Evolutionary conservation across 208 protist genomes (phyloP), one percentile per base, ranked within the genome.

Genomic region (Crithidia acanthocephali): DNA sequence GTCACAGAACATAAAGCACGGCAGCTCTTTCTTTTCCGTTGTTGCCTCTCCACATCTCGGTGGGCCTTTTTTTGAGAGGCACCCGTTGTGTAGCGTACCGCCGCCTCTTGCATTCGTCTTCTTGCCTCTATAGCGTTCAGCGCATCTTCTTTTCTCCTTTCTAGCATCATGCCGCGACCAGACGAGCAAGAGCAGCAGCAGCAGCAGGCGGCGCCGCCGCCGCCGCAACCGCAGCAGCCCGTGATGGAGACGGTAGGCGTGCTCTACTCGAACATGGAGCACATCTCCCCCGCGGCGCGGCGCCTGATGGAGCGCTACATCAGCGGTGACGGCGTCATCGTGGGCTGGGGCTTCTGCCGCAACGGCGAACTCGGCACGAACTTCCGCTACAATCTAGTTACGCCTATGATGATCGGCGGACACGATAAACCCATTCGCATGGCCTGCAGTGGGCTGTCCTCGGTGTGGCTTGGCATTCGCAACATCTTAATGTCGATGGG

Each of bases 401-500:
- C 86, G n/a, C 90, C 90, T 0, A 70, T 92, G 42, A 86, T 95
- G 75, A 85, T 95, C 68, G 78, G 86, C 32, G 86, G 86, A 1
- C 77, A 76, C 50, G 87, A 92, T 63, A 95, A 95, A 63, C 80
- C 85, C 20, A 66, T 95, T 20, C 82, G 85, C 22, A 88, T 91
- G 58, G 86, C 80, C 16, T 95, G 90, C 77, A 75, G 78, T 28
- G 79, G 74, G 35, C 72, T 88, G 10, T 86, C 86, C 1, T 92
- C 90, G 8, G 74, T 88, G 1, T 92, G 86, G 84, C 81, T 93
- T 0, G 86, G 86, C 20, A 65, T 81, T 42, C 85, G 73, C 33
- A 86, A 81, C 60, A 73, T 83, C n/a, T 53, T 92, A 30, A 77
- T 87, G 69, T 86, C 84, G 28, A 92, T 93, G 86, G 90, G 90